These are phyloP conservation scores for Protomyces pachydermus DNA, from an alignment of 1,139 yeast genomes.

Conservation along the genomic window DNA sequence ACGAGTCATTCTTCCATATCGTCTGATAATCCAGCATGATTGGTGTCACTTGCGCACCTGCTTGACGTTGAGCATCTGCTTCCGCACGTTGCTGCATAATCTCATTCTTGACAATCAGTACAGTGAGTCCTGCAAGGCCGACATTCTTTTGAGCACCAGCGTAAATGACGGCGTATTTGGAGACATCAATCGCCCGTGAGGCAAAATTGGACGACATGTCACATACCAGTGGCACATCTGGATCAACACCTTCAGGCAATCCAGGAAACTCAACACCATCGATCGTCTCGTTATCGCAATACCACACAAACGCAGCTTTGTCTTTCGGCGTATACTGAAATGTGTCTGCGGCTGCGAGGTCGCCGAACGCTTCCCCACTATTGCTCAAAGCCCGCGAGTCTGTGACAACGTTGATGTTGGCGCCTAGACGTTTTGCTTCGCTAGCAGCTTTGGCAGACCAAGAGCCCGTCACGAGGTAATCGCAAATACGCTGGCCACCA, in stretches of 20 bases:
- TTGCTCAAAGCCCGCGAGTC: constrained; percentile 48
- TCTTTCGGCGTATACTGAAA: constrained; percentile 44
- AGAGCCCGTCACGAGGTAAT: constrained; percentile 83
- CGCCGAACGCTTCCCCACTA: constrained; percentile 54
- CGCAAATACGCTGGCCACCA: constrained; percentile 65
- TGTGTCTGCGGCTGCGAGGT: constrained; percentile 55
- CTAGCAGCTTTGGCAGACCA: constrained; percentile 88
- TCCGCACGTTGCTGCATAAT: constrained; percentile 60
- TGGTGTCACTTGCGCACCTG: constrained; percentile 72
- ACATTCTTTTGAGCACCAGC: constrained; percentile 94
- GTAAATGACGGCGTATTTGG: constrained; percentile 75
- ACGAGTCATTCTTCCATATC: constrained; percentile 80
- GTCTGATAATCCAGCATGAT: constrained; percentile 84
- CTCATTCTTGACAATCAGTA: constrained; percentile 79
- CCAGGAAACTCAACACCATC: constrained; percentile 80
- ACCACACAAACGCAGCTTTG: constrained; percentile 74
- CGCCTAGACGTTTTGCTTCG: constrained; percentile 81
- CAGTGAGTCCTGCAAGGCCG: constrained; percentile 90
- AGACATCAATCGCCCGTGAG: constrained; percentile 71
- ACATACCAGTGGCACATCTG: constrained; percentile 56
- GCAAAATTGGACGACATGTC: constrained; percentile 93
- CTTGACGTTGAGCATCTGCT: constrained; percentile 55
- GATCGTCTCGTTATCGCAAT: constrained; percentile 95
- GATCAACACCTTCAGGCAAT: constrained; percentile 47
- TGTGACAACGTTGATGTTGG: constrained; percentile 63